Evolutionary conservation across 73 alveolate genomes (phyloP).

Genomic region (Tetrahymena elliotti): DNA sequence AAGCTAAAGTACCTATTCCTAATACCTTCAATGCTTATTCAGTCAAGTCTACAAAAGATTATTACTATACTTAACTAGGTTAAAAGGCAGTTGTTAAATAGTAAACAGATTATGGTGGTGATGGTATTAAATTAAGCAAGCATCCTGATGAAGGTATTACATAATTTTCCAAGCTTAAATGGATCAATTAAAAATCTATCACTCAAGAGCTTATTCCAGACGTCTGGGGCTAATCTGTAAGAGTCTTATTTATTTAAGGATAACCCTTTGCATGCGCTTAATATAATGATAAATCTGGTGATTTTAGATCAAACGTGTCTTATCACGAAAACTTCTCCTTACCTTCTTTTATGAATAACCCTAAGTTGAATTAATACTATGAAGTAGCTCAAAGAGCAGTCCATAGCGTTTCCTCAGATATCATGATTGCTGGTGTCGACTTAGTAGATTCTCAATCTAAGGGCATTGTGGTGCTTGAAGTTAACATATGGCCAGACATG

Average conservation of each 20-base stretch:
- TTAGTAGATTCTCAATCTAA: constrained; percentile 5
- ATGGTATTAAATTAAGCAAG: constrained; percentile 26
- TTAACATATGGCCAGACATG: constrained; percentile 38
- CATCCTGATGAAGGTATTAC: constrained; percentile 23
- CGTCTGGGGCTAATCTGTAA: constrained; percentile 15
- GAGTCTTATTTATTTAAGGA: constrained; percentile 31
- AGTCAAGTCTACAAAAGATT: constrained; percentile 5
- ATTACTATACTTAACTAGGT: background rate
- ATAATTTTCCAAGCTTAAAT: constrained; percentile 5
- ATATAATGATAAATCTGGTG: constrained; percentile 17
- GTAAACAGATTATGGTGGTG: constrained; percentile 38
- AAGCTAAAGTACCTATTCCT: constrained; percentile 39
- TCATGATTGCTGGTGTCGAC: constrained; percentile 38
- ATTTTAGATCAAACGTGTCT: constrained; percentile 30
- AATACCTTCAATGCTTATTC: constrained; percentile 34
- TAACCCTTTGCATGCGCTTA: constrained; percentile 5
- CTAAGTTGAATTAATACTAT: constrained; percentile 3
- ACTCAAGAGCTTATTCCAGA: constrained; percentile 22
- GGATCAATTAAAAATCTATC: constrained; percentile 19
- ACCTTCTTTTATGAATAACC: constrained; percentile 13
- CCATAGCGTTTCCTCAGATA: background rate
- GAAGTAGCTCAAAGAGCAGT: constrained; percentile 29
- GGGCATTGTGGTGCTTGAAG: constrained; percentile 29
- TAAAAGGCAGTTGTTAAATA: constrained; percentile 33
- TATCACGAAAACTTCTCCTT: constrained; percentile 33